phyloP scores from a whole-genome alignment of 441 rosid species.

The Corymbia calophylla region DNA sequence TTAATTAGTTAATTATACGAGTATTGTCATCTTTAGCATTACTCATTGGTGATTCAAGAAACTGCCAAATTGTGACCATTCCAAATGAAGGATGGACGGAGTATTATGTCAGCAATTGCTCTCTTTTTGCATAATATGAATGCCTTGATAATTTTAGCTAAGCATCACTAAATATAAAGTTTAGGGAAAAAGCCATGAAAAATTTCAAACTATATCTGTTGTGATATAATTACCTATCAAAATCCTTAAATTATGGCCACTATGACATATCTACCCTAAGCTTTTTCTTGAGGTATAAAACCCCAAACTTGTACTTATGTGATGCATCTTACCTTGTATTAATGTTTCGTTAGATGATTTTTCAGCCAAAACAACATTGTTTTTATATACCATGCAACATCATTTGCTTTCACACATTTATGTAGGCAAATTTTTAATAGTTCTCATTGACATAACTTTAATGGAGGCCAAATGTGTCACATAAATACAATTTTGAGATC shows the following conservation, averaged over 20 bases:
- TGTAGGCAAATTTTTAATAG: background rate
- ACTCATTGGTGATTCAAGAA: background rate
- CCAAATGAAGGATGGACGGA: background rate
- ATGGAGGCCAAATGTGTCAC: background rate
- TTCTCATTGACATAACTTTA: background rate
- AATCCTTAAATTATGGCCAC: too few species aligned
- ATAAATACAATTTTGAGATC: background rate
- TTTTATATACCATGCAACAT: background rate
- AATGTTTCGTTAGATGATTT: background rate
- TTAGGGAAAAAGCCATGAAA: too few species aligned
- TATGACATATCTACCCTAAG: too few species aligned
- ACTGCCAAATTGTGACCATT: background rate
- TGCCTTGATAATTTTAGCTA: background rate
- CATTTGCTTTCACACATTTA: background rate
- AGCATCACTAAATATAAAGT: background rate
- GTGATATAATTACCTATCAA: too few species aligned
- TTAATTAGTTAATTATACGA: too few species aligned
- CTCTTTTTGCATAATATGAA: too few species aligned
- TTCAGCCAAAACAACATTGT: rapidly evolving
- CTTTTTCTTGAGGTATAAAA: too few species aligned
- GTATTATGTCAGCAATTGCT: background rate
- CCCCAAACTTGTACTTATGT: rapidly evolving
- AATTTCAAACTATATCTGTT: too few species aligned
- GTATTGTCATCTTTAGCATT: background rate
- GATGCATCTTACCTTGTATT: rapidly evolving